phyloP scores from a whole-genome alignment of 495 filamentous ascomycete species.

The Xylaria cubensis region DNA sequence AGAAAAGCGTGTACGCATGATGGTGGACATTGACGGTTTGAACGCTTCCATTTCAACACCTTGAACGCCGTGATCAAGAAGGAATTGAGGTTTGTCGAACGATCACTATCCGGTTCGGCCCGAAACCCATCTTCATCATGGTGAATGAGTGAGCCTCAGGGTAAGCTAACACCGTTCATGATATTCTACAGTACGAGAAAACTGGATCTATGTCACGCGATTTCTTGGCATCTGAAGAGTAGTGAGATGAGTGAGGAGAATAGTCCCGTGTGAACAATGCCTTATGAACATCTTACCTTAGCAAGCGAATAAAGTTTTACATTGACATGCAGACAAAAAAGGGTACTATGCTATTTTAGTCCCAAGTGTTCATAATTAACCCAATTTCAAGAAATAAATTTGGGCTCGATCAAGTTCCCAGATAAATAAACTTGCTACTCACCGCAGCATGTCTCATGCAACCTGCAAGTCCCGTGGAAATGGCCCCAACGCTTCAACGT shows the following conservation, averaged over 20 bases:
- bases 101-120: constrained; percentile 8
- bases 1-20: neutral
- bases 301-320: neutral
- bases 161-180: neutral
- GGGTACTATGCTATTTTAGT: neutral
- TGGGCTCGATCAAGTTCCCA: neutral
- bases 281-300: neutral
- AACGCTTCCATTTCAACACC: neutral
- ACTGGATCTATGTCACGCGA: neutral
- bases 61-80: neutral
- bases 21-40: neutral
- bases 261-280: neutral
- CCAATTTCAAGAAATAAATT: neutral
- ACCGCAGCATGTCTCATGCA: constrained; percentile 2
- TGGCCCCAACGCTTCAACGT: neutral
- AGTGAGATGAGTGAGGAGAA: constrained; percentile 7
- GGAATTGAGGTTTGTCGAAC: neutral
- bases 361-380: neutral
- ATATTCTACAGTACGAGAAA: neutral
- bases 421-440: neutral
- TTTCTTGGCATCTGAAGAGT: neutral
- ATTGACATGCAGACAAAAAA: neutral
- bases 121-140: neutral
- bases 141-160: constrained; percentile 1
- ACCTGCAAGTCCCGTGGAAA: neutral